Conservation (phyloP, 2,329 filamentous ascomycete species). For the Davidsoniella australis region DNA sequence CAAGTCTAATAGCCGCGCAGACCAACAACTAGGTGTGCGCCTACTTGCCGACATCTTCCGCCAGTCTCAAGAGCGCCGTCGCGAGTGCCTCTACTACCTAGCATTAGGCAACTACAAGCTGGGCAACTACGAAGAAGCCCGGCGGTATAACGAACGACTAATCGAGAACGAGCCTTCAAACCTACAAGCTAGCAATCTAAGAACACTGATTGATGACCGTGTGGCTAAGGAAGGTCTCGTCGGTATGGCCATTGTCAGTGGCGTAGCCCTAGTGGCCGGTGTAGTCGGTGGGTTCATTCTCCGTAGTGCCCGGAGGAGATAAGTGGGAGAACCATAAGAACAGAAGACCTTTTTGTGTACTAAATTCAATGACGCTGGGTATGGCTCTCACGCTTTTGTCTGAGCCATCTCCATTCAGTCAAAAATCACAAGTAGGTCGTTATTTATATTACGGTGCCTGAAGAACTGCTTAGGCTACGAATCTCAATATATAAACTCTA, state of each 20-base stretch:
- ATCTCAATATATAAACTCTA: too few species aligned
- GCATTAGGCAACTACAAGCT: constrained; percentile 96
- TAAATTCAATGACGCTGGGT: background rate
- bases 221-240: constrained; percentile 87
- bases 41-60: constrained; percentile 95
- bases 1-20: constrained; percentile 67
- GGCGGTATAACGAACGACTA: constrained; percentile 84
- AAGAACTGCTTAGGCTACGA: background rate
- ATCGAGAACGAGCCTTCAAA: constrained; percentile 84
- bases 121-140: constrained; percentile 88
- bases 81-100: constrained; percentile 97
- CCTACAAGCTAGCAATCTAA: constrained; percentile 74
- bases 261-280: constrained; percentile 82
- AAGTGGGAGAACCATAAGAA: background rate
- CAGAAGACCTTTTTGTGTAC: background rate
- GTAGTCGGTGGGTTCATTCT: constrained; percentile 78
- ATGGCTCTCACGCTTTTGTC: background rate
- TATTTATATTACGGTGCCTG: background rate
- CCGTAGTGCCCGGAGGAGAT: constrained; percentile 51
- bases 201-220: constrained; percentile 82
- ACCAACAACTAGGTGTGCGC: constrained; percentile 88
- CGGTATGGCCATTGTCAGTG: constrained; percentile 87
- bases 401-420: background rate
- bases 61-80: constrained; percentile 73
- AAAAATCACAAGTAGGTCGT: background rate